phyloP scores from a whole-genome alignment of 2,329 filamentous ascomycete genomes.

The Cercospora zeina region DNA sequence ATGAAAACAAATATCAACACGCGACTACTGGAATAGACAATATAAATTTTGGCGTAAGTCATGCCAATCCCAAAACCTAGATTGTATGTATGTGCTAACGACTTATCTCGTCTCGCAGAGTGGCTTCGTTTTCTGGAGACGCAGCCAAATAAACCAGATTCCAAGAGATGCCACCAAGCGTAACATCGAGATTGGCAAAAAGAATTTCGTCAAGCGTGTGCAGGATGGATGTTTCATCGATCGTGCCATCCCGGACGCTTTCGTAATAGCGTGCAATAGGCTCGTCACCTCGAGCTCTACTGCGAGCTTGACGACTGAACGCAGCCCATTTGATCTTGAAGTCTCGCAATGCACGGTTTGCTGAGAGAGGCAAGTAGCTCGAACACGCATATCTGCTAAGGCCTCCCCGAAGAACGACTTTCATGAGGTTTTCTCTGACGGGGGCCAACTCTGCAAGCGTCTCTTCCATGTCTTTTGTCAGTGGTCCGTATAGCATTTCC shows the following conservation, averaged over 20 bases:
- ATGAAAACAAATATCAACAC: not conserved
- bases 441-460: not conserved
- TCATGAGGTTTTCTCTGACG: not conserved
- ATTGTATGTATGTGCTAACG: not conserved
- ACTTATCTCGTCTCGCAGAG: not conserved
- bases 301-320: not conserved
- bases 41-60: not conserved
- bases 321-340: constrained; percentile 3
- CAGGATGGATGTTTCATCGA: constrained; percentile 35
- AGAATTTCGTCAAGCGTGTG: constrained; percentile 53
- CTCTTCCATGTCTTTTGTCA: not conserved
- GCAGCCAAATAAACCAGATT: constrained; percentile 47
- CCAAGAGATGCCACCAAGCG: constrained; percentile 48
- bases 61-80: not conserved
- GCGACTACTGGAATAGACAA: not conserved
- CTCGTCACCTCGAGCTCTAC: not conserved
- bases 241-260: constrained; percentile 24
- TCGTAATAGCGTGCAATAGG: not conserved
- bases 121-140: not conserved
- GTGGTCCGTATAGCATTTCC: constrained; percentile 12
- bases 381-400: not conserved
- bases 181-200: constrained; percentile 53
- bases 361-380: not conserved
- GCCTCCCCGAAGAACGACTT: not conserved
- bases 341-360: not conserved